Evolutionary conservation across 2,329 filamentous ascomycete genomes (phyloP), one percentile per base, ranked within the genome.

Genomic region (Camillea tinctor): DNA sequence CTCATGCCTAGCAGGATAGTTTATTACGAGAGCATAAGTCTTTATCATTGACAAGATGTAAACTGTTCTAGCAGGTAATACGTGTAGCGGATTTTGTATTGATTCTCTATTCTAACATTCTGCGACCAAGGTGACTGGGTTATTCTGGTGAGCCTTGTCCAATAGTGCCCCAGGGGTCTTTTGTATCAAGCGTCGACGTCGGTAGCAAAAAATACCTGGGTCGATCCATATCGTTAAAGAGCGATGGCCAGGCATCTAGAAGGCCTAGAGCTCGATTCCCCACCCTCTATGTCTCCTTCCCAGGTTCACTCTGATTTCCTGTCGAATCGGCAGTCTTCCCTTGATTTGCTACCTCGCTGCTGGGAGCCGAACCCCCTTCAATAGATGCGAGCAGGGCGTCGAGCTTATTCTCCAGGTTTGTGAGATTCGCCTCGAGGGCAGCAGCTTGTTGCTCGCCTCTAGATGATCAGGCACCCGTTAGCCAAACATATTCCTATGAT

Each of bases 381-480:
- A 74, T 61, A 15, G 69, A 68, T 48, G 70, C 71, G 19, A 74
- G 61, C n/a, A 74, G 58, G 17, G 69, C 71, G 56, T 74, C 72
- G 20, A 74, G 70, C 54, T 68, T 73, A 61, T 58, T 68, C 60
- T 74, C 72, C 13, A 74, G 64, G 48, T 57, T 70, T 49, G 71
- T 64, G 51, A 74, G 67, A 48, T 67, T 71, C 44, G 70, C 69
- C 59, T 74, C 72, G 36, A 74, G 61, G 52, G 70, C 70, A 11
- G 71, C 60, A 40, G 72, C 72, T 55, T 72, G 69, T 57, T 71
- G 71, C 60, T 74, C 72, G 49, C 72, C 72, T 65, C 72, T 74
- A 52, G 61, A 59, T 54, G 50, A 54, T 59, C 20, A 50, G 21
- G 36, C 36, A 11, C 36, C 36, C 36, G 36, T 44, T 44, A 44